These are phyloP conservation scores for Hura crepitans DNA, from an alignment of 441 rosid species.

Conservation along the genomic window DNA sequence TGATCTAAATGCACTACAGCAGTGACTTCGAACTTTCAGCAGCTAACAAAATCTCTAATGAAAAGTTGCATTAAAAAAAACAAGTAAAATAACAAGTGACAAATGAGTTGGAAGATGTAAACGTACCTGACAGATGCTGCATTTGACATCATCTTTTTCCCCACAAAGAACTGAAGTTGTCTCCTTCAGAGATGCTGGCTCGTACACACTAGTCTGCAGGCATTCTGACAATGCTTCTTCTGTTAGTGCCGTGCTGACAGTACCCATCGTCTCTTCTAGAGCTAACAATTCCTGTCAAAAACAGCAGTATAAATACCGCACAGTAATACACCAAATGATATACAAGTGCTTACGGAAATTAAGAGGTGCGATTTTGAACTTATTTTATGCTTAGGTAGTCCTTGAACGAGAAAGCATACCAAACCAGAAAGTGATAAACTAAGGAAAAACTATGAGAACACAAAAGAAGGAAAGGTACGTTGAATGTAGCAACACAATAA, in stretches of 20 bases:
- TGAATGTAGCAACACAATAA: not conserved
- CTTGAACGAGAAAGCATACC: too few species aligned
- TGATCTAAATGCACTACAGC: too few species aligned
- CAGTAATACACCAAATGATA: not conserved
- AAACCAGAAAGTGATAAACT: not conserved
- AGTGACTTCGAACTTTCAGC: not conserved
- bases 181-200: constrained; percentile 30
- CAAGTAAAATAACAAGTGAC: not conserved
- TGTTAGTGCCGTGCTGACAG: constrained; percentile 83
- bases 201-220: constrained; percentile 50
- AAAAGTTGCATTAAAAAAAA: not conserved
- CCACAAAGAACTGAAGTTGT: constrained; percentile 24
- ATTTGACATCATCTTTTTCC: constrained; percentile 54
- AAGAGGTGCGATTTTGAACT: not conserved
- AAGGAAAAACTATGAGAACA: not conserved
- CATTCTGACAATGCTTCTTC: constrained; percentile 74
- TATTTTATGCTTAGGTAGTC: not conserved
- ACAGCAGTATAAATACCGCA: constrained; percentile 3
- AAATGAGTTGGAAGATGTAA: not conserved
- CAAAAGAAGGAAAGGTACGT: not conserved
- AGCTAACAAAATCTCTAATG: too few species aligned
- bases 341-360: not conserved
- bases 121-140: constrained; percentile 96
- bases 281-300: constrained; percentile 74
- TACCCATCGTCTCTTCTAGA: constrained; percentile 90